Percentiles rank a stretch among this genome's conserved stretches.
Evolutionary conservation across 2,329 filamentous ascomycete species (phyloP).

Genomic region (Tolypocladium nubicola): DNA sequence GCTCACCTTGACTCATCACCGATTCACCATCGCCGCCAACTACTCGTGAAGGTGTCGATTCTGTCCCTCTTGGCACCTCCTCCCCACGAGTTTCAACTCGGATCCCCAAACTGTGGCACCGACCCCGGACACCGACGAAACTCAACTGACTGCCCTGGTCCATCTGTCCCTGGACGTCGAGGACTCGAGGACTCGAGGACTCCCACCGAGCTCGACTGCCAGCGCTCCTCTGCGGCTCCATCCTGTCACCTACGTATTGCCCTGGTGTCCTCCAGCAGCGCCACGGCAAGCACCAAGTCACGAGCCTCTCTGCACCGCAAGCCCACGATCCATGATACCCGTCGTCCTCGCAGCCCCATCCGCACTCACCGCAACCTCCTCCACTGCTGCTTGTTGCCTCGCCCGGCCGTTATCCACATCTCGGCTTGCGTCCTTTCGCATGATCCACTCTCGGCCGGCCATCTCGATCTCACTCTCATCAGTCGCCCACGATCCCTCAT

Average conservation of each 20-base stretch:
- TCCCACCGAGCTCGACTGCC: neutral
- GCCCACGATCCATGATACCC: too few relatives aligned
- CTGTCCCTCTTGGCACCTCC: neutral
- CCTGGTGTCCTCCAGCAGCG: neutral
- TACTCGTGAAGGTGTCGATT: too few relatives aligned
- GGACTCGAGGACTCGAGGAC: too few relatives aligned
- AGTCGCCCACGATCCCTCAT: neutral
- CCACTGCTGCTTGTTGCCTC: too few relatives aligned
- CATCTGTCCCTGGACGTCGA: too few relatives aligned
- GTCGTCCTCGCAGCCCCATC: neutral
- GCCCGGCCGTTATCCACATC: neutral
- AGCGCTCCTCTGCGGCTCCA: neutral
- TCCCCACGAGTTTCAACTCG: neutral
- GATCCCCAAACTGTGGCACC: neutral
- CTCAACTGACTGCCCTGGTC: neutral
- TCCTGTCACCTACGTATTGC: neutral
- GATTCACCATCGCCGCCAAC: neutral
- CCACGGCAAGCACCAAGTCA: neutral
- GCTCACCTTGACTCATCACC: neutral
- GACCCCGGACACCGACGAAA: neutral
- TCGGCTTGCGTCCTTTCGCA: neutral
- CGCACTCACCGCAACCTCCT: neutral
- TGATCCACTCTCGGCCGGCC: constrained; percentile 4
- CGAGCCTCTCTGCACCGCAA: neutral
- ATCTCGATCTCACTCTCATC: constrained; percentile 17